These are phyloP conservation scores for Xylaria scruposa DNA, from an alignment of 495 filamentous ascomycete species.

Conservation along the genomic window DNA sequence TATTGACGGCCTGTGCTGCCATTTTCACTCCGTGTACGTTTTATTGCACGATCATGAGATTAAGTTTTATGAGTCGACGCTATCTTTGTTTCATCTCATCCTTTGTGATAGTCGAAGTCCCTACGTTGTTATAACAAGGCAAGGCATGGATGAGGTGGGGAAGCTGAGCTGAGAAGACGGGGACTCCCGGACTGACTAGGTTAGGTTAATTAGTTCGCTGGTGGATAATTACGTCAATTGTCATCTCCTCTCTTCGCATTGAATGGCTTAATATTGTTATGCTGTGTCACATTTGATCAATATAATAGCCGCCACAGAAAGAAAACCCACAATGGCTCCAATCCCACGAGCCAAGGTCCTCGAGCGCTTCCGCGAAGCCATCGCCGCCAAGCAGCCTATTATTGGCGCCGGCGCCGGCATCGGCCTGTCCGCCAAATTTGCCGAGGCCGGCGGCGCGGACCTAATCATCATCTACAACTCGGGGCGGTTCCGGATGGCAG, in stretches of 20 bases:
- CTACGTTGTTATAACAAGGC: not conserved
- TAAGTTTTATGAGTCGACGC: not conserved
- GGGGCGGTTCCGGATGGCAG: constrained; percentile 77
- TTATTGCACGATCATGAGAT: not conserved
- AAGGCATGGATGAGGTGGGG: not conserved
- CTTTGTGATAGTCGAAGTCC: not conserved
- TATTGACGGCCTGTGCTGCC: constrained; percentile 44
- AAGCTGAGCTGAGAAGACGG: constrained; percentile 8
- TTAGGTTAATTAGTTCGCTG: not conserved
- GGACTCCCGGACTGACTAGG: not conserved
- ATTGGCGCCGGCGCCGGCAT: constrained; percentile 76
- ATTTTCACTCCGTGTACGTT: constrained; percentile 27
- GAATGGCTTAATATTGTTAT: not conserved
- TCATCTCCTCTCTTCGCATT: not conserved
- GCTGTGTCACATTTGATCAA: not conserved
- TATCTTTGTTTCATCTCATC: not conserved
- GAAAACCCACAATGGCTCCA: constrained; percentile 38
- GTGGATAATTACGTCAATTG: not conserved
- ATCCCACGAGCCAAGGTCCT: constrained; percentile 64
- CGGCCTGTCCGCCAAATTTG: constrained; percentile 72
- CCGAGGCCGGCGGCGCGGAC: constrained; percentile 70
- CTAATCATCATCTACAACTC: constrained; percentile 77
- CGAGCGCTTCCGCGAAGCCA: constrained; percentile 56
- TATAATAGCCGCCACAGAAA: not conserved
- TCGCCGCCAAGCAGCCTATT: constrained; percentile 61